Evolutionary conservation across 805 yeast genomes (phyloP).

Genomic region (Zygotorulaspora florentina): DNA sequence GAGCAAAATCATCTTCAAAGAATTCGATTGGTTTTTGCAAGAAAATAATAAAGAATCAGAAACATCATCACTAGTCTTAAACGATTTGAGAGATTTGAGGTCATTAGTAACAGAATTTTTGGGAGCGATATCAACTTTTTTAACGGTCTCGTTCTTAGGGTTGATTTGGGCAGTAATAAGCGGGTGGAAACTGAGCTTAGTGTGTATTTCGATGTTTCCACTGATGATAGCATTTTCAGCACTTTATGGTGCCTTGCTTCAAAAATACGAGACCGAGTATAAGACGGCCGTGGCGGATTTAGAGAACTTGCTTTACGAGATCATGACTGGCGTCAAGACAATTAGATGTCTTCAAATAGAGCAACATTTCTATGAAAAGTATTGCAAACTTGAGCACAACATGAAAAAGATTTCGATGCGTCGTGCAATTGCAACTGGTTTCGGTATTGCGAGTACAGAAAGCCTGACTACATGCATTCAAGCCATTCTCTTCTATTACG

Average conservation of each 20-base stretch:
- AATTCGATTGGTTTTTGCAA: slow-evolving; percentile 48
- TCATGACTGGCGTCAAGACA: slow-evolving; percentile 56
- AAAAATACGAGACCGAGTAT: slow-evolving; percentile 54
- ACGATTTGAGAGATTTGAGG: slow-evolving; percentile 78
- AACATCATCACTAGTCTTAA: slow-evolving; percentile 63
- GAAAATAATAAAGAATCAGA: slow-evolving; percentile 44
- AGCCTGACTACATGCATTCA: slow-evolving; percentile 58
- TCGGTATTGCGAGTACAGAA: slow-evolving; percentile 58
- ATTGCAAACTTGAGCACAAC: slow-evolving; percentile 28
- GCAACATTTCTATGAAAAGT: slow-evolving; percentile 41
- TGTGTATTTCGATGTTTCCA: slow-evolving; percentile 75
- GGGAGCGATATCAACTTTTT: slow-evolving; percentile 48
- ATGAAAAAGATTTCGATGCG: slow-evolving; percentile 41
- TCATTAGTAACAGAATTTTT: slow-evolving; percentile 59
- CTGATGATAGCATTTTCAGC: slow-evolving; percentile 49
- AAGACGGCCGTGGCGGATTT: slow-evolving; percentile 50
- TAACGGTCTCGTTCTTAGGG: slow-evolving; percentile 55
- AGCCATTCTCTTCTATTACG: slow-evolving; percentile 72
- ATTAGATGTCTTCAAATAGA: slow-evolving; percentile 55
- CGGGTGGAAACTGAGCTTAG: slow-evolving; percentile 87
- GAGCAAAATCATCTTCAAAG: slow-evolving; percentile 46
- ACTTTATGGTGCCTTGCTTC: slow-evolving; percentile 49
- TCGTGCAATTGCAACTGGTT: slow-evolving; percentile 60
- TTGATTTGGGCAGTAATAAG: slow-evolving; percentile 67
- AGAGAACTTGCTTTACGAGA: slow-evolving; percentile 51